phyloP scores from a whole-genome alignment of 176 grass and related monocot genomes.

The Calamus simplicifolius region DNA sequence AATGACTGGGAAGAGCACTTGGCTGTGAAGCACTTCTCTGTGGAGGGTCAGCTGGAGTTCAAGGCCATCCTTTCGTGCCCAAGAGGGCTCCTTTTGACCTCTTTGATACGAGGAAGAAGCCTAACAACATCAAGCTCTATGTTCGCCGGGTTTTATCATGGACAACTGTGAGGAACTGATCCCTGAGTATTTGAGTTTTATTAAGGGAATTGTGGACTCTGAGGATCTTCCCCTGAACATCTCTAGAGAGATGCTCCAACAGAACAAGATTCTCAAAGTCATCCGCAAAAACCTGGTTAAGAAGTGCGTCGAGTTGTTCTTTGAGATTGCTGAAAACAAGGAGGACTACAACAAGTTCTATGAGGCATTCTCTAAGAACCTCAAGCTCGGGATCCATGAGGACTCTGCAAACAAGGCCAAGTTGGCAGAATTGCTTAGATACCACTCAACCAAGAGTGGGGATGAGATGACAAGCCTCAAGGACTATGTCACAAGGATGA shows the following conservation, averaged over 20 bases:
- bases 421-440: slow-evolving; percentile 81
- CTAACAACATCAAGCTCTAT: slow-evolving; percentile 13
- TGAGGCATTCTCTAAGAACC: slow-evolving; percentile 96
- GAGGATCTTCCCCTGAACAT: slow-evolving; percentile 98
- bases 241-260: slow-evolving; percentile 89
- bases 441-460: slow-evolving; percentile 93
- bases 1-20: slow-evolving; percentile 99
- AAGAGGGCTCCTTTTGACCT: slow-evolving; percentile 95
- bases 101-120: slow-evolving; percentile 91
- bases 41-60: slow-evolving; percentile 96
- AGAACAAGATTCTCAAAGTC: slow-evolving; percentile 98
- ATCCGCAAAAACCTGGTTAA: slow-evolving; percentile 94
- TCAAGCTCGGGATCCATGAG: slow-evolving; percentile 91
- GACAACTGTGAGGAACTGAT: slow-evolving; percentile 81
- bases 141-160: no score
- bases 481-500: slow-evolving; percentile 98
- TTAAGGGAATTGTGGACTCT: slow-evolving; percentile 95
- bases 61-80: slow-evolving; percentile 87
- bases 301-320: slow-evolving; percentile 96
- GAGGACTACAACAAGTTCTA: slow-evolving; percentile 99
- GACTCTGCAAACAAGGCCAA: slow-evolving; percentile 82
- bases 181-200: slow-evolving; percentile 82
- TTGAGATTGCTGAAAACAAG: slow-evolving; percentile 97
- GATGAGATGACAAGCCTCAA: slow-evolving; percentile 98
- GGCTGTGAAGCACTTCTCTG: slow-evolving; percentile 92